phyloP scores from a whole-genome alignment of 208 protist species.

The Zelonia costaricensis region DNA sequence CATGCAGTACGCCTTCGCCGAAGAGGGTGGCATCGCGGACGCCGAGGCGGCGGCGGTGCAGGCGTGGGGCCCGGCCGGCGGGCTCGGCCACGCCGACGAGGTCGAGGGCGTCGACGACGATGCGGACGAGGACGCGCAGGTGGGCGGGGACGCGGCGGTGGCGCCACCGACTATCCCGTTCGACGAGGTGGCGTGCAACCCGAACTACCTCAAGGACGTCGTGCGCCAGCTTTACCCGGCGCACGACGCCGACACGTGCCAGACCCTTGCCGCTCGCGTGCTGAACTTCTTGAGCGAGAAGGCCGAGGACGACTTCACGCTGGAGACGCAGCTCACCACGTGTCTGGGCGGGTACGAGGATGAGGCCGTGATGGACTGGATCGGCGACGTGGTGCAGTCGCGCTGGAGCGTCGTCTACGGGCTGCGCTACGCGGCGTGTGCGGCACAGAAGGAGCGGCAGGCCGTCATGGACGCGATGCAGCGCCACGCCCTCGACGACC shows the following conservation, averaged over 20 bases:
- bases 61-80: not conserved
- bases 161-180: conserved; percentile 50
- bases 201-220: conserved; percentile 76
- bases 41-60: conserved; percentile 11
- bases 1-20: conserved; percentile 66
- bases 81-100: conserved; percentile 3
- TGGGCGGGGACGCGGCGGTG: not conserved
- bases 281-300: conserved; percentile 62
- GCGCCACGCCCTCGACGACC: conserved; percentile 59
- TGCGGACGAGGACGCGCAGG: conserved; percentile 27
- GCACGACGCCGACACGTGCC: conserved; percentile 56
- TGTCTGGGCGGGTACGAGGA: conserved; percentile 86
- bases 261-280: conserved; percentile 61
- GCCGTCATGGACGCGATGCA: conserved; percentile 79
- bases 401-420: conserved; percentile 88
- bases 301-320: conserved; percentile 58
- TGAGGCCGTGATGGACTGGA: conserved; percentile 81
- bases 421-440: conserved; percentile 56
- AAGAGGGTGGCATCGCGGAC: conserved; percentile 35
- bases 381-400: conserved; percentile 60
- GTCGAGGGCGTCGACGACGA: conserved; percentile 28
- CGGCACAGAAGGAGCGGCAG: conserved; percentile 66
- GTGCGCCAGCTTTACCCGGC: conserved; percentile 80
- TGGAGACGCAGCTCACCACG: conserved; percentile 89
- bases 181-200: conserved; percentile 85